Conservation (phyloP, 352 stramenopile species). For the Pythium rishiriense region DNA sequence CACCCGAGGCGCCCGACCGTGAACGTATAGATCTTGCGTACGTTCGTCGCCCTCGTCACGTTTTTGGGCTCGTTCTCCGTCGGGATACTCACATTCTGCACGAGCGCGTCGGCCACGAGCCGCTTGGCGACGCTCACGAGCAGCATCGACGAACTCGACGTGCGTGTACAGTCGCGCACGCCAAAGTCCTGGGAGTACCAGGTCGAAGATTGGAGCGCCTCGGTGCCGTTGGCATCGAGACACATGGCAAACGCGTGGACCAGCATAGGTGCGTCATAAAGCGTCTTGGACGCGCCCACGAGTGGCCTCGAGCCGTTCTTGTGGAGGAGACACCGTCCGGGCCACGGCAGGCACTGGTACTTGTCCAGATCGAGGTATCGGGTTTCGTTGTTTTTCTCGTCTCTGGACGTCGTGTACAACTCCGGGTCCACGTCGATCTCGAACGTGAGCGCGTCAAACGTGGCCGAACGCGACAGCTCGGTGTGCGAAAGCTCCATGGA, state of each 20-base stretch:
- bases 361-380: background rate
- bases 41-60: background rate
- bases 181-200: background rate
- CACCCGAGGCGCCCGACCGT: constrained; percentile 26
- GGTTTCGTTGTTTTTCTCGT: background rate
- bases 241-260: constrained; percentile 15
- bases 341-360: constrained; percentile 7
- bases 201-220: background rate
- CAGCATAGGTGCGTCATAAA: constrained; percentile 10
- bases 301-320: constrained; percentile 1
- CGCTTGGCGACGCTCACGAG: constrained; percentile 15
- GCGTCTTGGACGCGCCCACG: background rate
- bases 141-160: constrained; percentile 7
- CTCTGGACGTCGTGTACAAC: background rate
- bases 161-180: background rate
- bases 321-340: background rate
- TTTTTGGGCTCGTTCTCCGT: background rate
- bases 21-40: constrained; percentile 25
- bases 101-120: constrained; percentile 7
- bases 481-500: constrained; percentile 19
- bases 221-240: constrained; percentile 3
- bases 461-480: constrained; percentile 8
- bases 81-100: background rate
- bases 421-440: constrained; percentile 7
- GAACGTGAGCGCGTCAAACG: constrained; percentile 18